phyloP scores from a whole-genome alignment of 1,139 yeast species.

The Suhomyces terraborum region DNA sequence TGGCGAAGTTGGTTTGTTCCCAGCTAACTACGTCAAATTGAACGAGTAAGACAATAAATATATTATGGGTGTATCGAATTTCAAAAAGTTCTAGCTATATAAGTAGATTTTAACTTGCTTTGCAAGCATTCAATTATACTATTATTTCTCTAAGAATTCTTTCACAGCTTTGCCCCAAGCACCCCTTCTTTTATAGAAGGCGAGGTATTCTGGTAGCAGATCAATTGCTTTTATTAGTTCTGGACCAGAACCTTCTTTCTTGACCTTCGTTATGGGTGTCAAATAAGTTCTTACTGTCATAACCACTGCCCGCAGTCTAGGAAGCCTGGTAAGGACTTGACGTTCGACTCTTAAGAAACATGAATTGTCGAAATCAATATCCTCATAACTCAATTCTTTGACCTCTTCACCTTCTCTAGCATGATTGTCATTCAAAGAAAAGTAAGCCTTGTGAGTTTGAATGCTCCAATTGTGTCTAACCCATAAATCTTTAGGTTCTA shows the following conservation, averaged over 20 bases:
- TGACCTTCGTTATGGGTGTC: conserved; percentile 39
- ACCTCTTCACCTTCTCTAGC: conserved; percentile 35
- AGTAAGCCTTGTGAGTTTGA: conserved; percentile 37
- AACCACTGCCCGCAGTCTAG: conserved; percentile 38
- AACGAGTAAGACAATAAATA: conserved; percentile 22
- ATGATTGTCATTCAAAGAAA: conserved; percentile 35
- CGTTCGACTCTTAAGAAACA: conserved; percentile 45
- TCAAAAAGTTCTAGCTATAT: not conserved
- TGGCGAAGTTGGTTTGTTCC: conserved; percentile 85
- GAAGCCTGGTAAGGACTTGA: conserved; percentile 43
- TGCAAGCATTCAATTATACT: not conserved
- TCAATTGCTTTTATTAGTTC: conserved; percentile 62
- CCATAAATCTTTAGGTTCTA: conserved; percentile 43
- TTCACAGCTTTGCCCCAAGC: conserved; percentile 70
- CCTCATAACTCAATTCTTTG: conserved; percentile 25
- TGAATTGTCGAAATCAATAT: conserved; percentile 40
- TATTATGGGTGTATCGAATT: not conserved
- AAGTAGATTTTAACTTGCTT: not conserved
- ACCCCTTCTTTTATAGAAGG: conserved; percentile 58
- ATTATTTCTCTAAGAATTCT: conserved; percentile 24
- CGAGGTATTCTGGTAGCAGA: conserved; percentile 57
- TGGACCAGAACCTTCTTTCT: conserved; percentile 37
- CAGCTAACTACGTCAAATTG: conserved; percentile 76
- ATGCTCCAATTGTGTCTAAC: conserved; percentile 45
- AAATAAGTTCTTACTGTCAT: conserved; percentile 47